Evolutionary conservation across 2,329 filamentous ascomycete species (phyloP).

Genomic region (Calonectria hawksworthii): DNA sequence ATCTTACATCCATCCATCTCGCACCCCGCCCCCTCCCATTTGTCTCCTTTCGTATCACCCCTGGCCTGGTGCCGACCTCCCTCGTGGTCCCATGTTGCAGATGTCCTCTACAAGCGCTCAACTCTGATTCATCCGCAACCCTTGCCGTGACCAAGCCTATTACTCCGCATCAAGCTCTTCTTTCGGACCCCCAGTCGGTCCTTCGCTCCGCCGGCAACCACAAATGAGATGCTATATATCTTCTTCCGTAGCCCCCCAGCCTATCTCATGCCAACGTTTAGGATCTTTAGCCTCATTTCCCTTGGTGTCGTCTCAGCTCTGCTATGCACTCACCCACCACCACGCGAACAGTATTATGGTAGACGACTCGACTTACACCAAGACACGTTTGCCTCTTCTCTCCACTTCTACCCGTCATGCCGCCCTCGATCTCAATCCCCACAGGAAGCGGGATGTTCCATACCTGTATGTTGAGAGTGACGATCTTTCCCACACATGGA

Average conservation of each 20-base stretch:
- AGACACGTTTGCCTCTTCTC: constrained; percentile 4
- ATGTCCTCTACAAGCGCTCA: constrained; percentile 25
- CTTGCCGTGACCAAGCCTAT: constrained; percentile 18
- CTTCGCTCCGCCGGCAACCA: constrained; percentile 12
- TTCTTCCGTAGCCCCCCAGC: constrained; percentile 22
- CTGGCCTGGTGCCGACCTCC: constrained; percentile 15
- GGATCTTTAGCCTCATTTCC: constrained; percentile 10
- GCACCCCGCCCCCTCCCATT: constrained; percentile 11
- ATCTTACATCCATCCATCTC: constrained; percentile 36
- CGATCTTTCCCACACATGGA: background rate
- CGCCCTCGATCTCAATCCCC: constrained; percentile 61
- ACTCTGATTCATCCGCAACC: constrained; percentile 28
- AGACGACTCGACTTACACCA: background rate
- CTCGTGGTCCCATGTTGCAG: constrained; percentile 21
- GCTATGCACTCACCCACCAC: constrained; percentile 12
- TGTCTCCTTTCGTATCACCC: constrained; percentile 16
- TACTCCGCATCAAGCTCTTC: constrained; percentile 26
- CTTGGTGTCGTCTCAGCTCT: background rate
- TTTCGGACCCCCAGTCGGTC: constrained; percentile 17
- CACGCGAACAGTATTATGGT: constrained; percentile 14
- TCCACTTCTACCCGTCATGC: constrained; percentile 36
- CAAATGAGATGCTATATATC: constrained; percentile 22
- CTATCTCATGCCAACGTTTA: constrained; percentile 14
- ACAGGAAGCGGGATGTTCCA: constrained; percentile 56
- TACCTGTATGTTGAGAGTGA: constrained; percentile 39